Evolutionary conservation across 495 filamentous ascomycete genomes (phyloP), one percentile per base, ranked within the genome.

Genomic region (Parmelia sp.): DNA sequence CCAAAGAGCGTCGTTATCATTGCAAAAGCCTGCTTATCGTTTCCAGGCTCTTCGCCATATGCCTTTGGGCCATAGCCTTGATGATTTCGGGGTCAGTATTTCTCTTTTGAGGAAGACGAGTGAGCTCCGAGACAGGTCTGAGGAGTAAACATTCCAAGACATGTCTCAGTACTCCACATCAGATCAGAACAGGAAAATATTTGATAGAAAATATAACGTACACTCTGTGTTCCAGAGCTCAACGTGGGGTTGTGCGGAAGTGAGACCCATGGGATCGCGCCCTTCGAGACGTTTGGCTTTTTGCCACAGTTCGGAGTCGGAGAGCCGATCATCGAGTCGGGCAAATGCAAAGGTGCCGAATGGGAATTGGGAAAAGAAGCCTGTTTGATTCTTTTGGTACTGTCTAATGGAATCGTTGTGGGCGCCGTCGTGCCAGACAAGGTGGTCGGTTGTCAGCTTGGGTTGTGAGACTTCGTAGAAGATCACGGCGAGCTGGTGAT

Each of bases 391-490:
- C 21, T 47, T 47, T 47, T 47, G 44, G 21, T 47, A 47, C 44
- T 47, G 44, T 23, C 2, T n/a, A 8, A 62, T 3, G 17, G 60
- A 62, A 63, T 71, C 71, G 69, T 69, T 73, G 47, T 71, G 67
- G 36, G 69, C 57, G 42, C 67, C 67, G 29, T 69, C 64, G 27
- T 74, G 57, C 57, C 69, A 63, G 31, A 74, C 60, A 36, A 68
- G 58, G 53, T 53, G 49, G 62, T 74, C 72, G 53, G 68, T 68
- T 25, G 74, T 76, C 23, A 76, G 55, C 12, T 57, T 60, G 33
- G 72, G 57, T 31, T 74, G 60, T 44, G 53, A 62, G 49, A 72
- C 42, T 68, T 77, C 75, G 65, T 76, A 79, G 64, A 68, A 77
- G 60, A 68, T 70, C 68, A 70, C 71, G 62, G 60, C 66, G 39